phyloP scores from a whole-genome alignment of 2,329 filamentous ascomycete genomes.

The Aspergillus japonicus region DNA sequence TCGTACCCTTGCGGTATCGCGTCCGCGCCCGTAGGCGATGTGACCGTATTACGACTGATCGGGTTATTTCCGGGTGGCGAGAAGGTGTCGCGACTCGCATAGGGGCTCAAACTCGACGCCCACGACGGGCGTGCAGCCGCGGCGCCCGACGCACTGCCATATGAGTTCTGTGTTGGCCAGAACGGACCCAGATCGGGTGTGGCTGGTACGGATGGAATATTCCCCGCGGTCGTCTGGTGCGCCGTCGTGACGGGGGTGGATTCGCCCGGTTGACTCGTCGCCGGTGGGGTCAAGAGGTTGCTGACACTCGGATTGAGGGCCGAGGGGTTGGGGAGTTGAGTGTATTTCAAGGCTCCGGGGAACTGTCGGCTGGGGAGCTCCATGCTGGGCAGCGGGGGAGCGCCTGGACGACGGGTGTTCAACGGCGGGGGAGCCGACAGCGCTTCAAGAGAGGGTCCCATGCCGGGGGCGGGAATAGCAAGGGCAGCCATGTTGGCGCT shows the following conservation, averaged over 20 bases:
- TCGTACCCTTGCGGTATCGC: constrained; percentile 68
- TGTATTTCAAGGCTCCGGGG: constrained; percentile 51
- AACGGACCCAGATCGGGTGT: constrained; percentile 48
- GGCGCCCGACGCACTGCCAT: constrained; percentile 51
- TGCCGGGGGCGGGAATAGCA: constrained; percentile 59
- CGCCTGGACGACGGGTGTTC: constrained; percentile 67
- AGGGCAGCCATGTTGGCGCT: constrained; percentile 62
- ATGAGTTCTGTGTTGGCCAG: constrained; percentile 63
- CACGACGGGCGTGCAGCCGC: constrained; percentile 45
- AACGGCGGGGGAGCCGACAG: constrained; percentile 61
- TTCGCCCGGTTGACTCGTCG: constrained; percentile 54
- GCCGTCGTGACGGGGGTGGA: constrained; percentile 42
- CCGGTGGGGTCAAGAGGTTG: constrained; percentile 62
- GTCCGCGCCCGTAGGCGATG: constrained; percentile 62
- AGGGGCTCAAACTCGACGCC: constrained; percentile 40
- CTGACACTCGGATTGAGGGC: constrained; percentile 57
- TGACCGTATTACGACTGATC: constrained; percentile 52
- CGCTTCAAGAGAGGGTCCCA: constrained; percentile 61
- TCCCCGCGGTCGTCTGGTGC: constrained; percentile 53
- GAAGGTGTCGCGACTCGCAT: constrained; percentile 54
- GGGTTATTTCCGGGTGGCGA: constrained; percentile 54
- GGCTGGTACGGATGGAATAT: constrained; percentile 35
- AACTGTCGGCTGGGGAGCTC: constrained; percentile 63
- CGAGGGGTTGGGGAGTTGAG: constrained; percentile 36
- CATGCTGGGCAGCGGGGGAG: constrained; percentile 66